Evolutionary conservation across 2,329 filamentous ascomycete genomes (phyloP).

Genomic region (Penicillium sp.): DNA sequence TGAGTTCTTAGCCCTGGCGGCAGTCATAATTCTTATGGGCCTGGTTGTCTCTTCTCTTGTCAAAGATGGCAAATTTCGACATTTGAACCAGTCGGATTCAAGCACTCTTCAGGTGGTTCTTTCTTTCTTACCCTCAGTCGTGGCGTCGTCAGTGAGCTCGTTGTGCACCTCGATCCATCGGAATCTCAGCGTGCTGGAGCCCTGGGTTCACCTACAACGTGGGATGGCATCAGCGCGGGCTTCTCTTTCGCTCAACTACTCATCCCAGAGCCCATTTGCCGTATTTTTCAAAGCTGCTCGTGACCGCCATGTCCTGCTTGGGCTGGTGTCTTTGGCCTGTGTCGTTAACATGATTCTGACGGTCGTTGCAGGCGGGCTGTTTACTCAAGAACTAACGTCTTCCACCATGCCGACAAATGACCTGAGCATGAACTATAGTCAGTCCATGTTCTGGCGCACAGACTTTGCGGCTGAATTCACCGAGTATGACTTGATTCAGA

Average conservation of each 20-base stretch:
- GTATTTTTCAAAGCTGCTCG: constrained; percentile 30
- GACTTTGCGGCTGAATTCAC: constrained; percentile 36
- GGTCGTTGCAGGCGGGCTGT: constrained; percentile 33
- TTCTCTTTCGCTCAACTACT: constrained; percentile 34
- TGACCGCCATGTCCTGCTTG: constrained; percentile 28
- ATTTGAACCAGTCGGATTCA: constrained; percentile 32
- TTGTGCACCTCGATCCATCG: constrained; percentile 36
- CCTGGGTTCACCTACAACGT: constrained; percentile 36
- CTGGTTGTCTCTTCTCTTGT: constrained; percentile 29
- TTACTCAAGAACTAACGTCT: constrained; percentile 30
- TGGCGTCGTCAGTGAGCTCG: constrained; percentile 33
- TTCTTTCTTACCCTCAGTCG: constrained; percentile 32
- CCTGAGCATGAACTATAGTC: constrained; percentile 31
- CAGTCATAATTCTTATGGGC: constrained; percentile 31
- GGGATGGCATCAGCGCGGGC: constrained; percentile 26
- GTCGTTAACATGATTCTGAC: constrained; percentile 31
- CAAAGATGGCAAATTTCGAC: constrained; percentile 29
- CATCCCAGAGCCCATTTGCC: constrained; percentile 32
- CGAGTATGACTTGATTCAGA: constrained; percentile 36
- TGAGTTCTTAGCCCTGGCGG: constrained; percentile 33
- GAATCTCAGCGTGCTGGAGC: constrained; percentile 34
- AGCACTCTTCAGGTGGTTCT: constrained; percentile 32
- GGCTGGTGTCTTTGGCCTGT: constrained; percentile 31
- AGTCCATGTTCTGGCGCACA: constrained; percentile 26
- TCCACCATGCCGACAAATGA: constrained; percentile 25